Evolutionary conservation across 208 protist genomes (phyloP).

Genomic region (Phytomonas francai): DNA sequence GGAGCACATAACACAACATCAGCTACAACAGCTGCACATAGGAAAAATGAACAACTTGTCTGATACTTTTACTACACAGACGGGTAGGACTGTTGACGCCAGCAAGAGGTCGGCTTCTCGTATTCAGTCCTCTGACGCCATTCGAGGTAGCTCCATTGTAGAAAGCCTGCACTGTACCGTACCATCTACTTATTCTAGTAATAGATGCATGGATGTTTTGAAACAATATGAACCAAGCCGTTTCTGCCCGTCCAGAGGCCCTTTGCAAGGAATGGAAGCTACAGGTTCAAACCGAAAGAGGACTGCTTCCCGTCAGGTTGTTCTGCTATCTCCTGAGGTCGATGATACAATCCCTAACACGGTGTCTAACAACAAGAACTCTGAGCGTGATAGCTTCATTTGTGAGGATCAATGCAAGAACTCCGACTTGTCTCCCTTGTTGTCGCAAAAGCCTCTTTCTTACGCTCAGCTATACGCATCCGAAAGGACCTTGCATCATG

Average conservation of each 20-base stretch:
- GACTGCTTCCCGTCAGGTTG: not conserved
- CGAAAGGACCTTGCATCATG: not conserved
- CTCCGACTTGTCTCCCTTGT: not conserved
- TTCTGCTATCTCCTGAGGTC: not conserved
- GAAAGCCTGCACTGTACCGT: not conserved
- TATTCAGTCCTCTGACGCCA: not conserved
- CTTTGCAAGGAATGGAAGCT: constrained; percentile 1
- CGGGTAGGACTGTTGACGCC: not conserved
- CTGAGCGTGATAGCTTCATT: not conserved
- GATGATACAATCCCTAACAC: not conserved
- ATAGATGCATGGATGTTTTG: constrained; percentile 12
- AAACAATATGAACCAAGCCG: constrained; percentile 21
- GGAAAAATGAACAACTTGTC: not conserved
- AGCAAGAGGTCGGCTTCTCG: not conserved
- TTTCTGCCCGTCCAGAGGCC: not conserved
- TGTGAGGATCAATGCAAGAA: not conserved
- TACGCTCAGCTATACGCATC: not conserved
- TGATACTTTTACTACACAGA: not conserved
- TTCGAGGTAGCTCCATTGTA: not conserved
- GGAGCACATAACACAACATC: constrained; percentile 40
- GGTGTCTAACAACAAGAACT: not conserved
- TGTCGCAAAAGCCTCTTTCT: not conserved
- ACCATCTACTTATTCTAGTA: not conserved
- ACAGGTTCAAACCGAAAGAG: not conserved
- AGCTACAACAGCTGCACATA: constrained; percentile 15